Percentiles rank a stretch among this genome's conserved stretches.
phyloP scores from a whole-genome alignment of 148 eudicot genomes.

The Rhododendron molle region DNA sequence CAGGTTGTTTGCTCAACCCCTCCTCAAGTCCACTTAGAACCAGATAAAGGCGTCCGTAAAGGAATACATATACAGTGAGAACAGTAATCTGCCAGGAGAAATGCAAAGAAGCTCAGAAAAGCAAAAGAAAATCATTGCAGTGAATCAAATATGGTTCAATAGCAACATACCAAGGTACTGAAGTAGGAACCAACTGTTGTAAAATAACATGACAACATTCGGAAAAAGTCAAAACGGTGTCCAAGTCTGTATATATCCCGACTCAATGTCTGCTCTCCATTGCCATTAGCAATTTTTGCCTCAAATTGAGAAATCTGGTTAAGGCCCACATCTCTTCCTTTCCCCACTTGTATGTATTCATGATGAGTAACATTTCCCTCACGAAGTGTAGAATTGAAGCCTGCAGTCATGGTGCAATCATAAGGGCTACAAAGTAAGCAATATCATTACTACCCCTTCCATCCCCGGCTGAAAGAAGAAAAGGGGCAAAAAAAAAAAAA shows the following conservation, averaged over 20 bases:
- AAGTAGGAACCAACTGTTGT: slow-evolving; percentile 96
- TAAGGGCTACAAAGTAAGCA: neutral
- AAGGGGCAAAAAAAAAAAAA: neutral
- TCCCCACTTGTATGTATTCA: slow-evolving; percentile 98
- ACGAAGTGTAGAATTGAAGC: slow-evolving; percentile 97
- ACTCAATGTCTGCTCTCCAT: slow-evolving; percentile 96
- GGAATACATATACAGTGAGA: slow-evolving; percentile 90
- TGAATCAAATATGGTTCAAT: neutral
- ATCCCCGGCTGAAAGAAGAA: neutral
- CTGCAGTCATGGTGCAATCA: slow-evolving; percentile 28
- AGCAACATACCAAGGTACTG: slow-evolving; percentile 73
- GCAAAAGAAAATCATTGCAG: neutral
- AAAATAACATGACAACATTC: slow-evolving; percentile 94
- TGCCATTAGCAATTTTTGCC: slow-evolving; percentile 98
- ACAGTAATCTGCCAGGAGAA: slow-evolving; percentile 69
- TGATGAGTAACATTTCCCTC: slow-evolving; percentile 99
- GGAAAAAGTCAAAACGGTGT: slow-evolving; percentile 94
- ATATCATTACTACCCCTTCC: neutral
- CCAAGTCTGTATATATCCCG: slow-evolving; percentile 97
- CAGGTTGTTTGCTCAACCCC: slow-evolving; percentile 47
- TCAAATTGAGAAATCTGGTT: slow-evolving; percentile 96
- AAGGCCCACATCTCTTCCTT: slow-evolving; percentile 98
- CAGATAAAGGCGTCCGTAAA: slow-evolving; percentile 93
- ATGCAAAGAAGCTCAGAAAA: slow-evolving; percentile 3
- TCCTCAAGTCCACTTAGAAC: slow-evolving; percentile 94